A percentile compares a stretch with the other conserved stretches of the same genome.
phyloP scores from a whole-genome alignment of 305 asterid species.

The Fraxinus greggii region DNA sequence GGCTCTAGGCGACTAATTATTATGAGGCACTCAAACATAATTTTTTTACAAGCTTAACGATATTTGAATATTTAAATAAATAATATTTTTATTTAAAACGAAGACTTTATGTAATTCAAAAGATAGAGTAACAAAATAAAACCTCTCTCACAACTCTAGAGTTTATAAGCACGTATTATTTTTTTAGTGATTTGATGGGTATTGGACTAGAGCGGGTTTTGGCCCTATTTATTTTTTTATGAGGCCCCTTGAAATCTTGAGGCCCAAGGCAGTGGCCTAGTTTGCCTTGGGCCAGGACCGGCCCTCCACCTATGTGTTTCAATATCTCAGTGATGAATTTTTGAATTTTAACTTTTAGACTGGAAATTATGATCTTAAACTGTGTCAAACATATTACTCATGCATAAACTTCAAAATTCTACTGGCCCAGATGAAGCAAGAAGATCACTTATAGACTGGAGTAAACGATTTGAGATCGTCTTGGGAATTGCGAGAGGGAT shows the following conservation, averaged over 20 bases:
- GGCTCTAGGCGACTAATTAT: too few relatives aligned
- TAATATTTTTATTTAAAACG: too few relatives aligned
- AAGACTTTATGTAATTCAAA: background rate
- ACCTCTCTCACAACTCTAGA: background rate
- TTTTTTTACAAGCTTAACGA: too few relatives aligned
- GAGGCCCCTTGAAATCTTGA: background rate
- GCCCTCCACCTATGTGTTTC: background rate
- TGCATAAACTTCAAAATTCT: background rate
- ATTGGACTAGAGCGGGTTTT: too few relatives aligned
- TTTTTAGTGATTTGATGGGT: background rate
- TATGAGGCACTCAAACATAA: too few relatives aligned
- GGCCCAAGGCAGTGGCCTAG: background rate
- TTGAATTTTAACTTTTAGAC: background rate
- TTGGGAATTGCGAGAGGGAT: conserved; percentile 43
- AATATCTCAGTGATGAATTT: background rate
- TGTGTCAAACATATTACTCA: background rate
- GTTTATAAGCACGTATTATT: too few relatives aligned
- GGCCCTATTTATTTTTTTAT: background rate
- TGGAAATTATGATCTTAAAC: background rate
- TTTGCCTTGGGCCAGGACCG: background rate
- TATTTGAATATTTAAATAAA: too few relatives aligned
- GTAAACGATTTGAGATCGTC: conserved; percentile 31
- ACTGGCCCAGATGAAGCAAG: conserved; percentile 29
- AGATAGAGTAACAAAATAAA: too few relatives aligned
- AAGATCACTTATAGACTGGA: conserved; percentile 32